phyloP scores from a whole-genome alignment of 352 stramenopile species.

The Elongisporangium undulatum region DNA sequence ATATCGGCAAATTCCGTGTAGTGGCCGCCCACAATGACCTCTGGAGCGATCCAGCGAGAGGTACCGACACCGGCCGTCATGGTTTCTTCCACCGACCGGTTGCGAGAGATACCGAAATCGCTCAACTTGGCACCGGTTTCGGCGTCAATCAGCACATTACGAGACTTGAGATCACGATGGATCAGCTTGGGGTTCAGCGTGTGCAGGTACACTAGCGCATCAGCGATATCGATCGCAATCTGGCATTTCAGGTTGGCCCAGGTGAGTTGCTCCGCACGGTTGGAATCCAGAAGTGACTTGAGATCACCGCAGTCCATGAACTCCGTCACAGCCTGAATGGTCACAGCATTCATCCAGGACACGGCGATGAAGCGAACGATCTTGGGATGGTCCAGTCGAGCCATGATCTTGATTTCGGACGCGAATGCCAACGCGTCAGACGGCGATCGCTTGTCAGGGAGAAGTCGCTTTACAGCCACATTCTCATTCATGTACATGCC shows the following conservation, averaged over 20 bases:
- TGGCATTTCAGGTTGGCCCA: slow-evolving; percentile 66
- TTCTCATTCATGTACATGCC: slow-evolving; percentile 62
- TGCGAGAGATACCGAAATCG: slow-evolving; percentile 66
- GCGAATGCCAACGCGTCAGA: slow-evolving; percentile 49
- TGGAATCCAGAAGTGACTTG: slow-evolving; percentile 42
- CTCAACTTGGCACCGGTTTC: slow-evolving; percentile 57
- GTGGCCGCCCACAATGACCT: slow-evolving; percentile 43
- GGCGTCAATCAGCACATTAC: slow-evolving; percentile 62
- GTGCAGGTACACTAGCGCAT: slow-evolving; percentile 72
- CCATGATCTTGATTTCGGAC: slow-evolving; percentile 54
- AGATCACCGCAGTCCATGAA: slow-evolving; percentile 74
- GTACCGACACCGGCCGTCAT: slow-evolving; percentile 64
- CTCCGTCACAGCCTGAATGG: slow-evolving; percentile 59
- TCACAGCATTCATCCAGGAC: slow-evolving; percentile 55
- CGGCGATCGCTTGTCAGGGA: slow-evolving; percentile 53
- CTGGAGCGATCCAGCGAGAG: slow-evolving; percentile 47
- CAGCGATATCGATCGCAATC: slow-evolving; percentile 62
- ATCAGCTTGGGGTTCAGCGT: slow-evolving; percentile 63
- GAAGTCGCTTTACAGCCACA: slow-evolving; percentile 63
- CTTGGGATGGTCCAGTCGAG: slow-evolving; percentile 59
- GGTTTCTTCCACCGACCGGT: slow-evolving; percentile 46
- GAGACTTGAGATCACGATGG: slow-evolving; percentile 65
- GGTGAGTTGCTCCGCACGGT: slow-evolving; percentile 28
- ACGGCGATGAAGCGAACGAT: slow-evolving; percentile 67
- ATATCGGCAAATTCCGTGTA: slow-evolving; percentile 54